phyloP scores from a whole-genome alignment of 2,329 filamentous ascomycete species.

The Xylariales sp. region DNA sequence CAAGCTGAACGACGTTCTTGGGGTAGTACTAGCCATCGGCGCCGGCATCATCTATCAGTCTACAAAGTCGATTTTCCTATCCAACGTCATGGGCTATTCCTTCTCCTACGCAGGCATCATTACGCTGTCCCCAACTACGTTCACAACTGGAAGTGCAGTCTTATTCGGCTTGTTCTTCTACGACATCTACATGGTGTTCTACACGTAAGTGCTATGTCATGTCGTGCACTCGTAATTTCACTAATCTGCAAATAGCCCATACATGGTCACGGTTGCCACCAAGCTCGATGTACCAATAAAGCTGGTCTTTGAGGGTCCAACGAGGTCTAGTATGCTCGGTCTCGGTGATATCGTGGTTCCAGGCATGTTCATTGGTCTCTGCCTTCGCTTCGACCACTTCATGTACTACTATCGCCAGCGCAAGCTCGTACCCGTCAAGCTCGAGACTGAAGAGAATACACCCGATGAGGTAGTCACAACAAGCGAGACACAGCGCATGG shows the following conservation, averaged over 20 bases:
- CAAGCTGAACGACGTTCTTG: conserved; percentile 53
- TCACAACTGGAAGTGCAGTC: conserved; percentile 74
- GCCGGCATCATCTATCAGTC: conserved; percentile 63
- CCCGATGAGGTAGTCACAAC: conserved; percentile 31
- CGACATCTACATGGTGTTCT: conserved; percentile 90
- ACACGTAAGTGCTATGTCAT: conserved; percentile 58
- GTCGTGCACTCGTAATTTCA: too few relatives aligned
- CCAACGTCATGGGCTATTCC: conserved; percentile 81
- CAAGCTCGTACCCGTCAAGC: conserved; percentile 37
- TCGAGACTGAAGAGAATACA: conserved; percentile 25
- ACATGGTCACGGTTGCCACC: conserved; percentile 84
- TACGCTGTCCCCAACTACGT: conserved; percentile 83
- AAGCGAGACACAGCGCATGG: conserved; percentile 36
- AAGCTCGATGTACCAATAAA: conserved; percentile 91
- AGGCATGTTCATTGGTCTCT: conserved; percentile 83
- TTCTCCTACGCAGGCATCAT: conserved; percentile 82
- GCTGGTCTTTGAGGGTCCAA: conserved; percentile 67
- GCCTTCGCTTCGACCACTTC: conserved; percentile 87
- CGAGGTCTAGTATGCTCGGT: conserved; percentile 76
- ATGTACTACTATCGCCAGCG: conserved; percentile 71
- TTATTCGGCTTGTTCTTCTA: conserved; percentile 83
- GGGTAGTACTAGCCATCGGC: conserved; percentile 48
- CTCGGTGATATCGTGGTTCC: conserved; percentile 93
- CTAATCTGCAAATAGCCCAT: conserved; percentile 47
- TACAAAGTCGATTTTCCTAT: conserved; percentile 54